Percentiles rank a stretch among this genome's conserved stretches.
Evolutionary conservation across 2,329 filamentous ascomycete genomes (phyloP).

Genomic region (Monilinia fructigena): DNA sequence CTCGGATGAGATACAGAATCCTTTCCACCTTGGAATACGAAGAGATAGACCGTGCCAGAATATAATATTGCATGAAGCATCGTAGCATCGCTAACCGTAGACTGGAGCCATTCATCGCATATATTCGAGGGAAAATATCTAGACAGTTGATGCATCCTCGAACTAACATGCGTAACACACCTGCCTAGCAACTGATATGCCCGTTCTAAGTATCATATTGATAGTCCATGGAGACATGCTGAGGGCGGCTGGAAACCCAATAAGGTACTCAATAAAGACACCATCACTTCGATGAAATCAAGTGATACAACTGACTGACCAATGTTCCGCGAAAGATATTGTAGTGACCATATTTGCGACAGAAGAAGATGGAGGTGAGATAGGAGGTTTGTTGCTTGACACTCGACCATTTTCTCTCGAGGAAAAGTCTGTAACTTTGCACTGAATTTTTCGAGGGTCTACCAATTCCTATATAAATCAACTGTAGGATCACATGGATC

Average conservation of each 20-base stretch:
- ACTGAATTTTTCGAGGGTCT: not conserved
- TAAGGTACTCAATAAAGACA: not conserved
- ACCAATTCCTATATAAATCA: constrained; percentile 16
- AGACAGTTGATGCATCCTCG: constrained; percentile 27
- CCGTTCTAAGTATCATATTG: constrained; percentile 22
- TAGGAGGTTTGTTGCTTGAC: not conserved
- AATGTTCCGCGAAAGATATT: not conserved
- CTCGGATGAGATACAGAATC: constrained; percentile 28
- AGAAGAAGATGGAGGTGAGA: not conserved
- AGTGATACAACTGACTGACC: not conserved
- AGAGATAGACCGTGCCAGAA: constrained; percentile 29
- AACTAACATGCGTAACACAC: constrained; percentile 27
- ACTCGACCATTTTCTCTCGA: not conserved
- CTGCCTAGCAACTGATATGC: constrained; percentile 26
- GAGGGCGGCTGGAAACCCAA: constrained; percentile 28
- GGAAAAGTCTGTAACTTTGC: not conserved
- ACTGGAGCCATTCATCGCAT: constrained; percentile 30
- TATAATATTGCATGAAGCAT: constrained; percentile 33
- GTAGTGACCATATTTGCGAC: too few relatives aligned
- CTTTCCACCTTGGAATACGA: constrained; percentile 26
- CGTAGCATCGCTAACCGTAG: constrained; percentile 30
- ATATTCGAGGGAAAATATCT: constrained; percentile 27
- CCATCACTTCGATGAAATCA: not conserved
- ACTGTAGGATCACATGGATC: not conserved
- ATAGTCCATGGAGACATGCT: constrained; percentile 26